phyloP scores from a whole-genome alignment of 1,139 yeast genomes.

The Yamadazyma atmosphaerica region DNA sequence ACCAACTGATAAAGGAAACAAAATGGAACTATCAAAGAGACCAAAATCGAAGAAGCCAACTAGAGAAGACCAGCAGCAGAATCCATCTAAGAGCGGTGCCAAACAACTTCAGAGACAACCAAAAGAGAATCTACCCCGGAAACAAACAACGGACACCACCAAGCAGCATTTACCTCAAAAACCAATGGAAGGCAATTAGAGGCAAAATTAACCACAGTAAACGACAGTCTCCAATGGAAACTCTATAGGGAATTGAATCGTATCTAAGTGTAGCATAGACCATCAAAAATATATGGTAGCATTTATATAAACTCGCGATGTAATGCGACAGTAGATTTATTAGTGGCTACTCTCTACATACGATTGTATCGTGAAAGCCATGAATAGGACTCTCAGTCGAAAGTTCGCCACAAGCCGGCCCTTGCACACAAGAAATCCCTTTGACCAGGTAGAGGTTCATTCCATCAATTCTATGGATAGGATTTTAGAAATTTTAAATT shows the following conservation, averaged over 20 bases:
- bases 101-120: not conserved
- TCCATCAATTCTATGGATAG: slow-evolving; percentile 20
- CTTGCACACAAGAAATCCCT: slow-evolving; percentile 10
- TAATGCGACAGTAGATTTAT: not conserved
- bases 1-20: not conserved
- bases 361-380: too few relatives aligned
- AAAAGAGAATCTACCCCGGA: too few relatives aligned
- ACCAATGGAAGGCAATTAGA: too few relatives aligned
- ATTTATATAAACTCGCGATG: not conserved
- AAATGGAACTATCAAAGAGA: not conserved
- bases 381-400: not conserved
- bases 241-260: too few relatives aligned
- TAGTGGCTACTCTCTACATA: too few relatives aligned
- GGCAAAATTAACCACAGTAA: slow-evolving; percentile 2
- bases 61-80: not conserved
- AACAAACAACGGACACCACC: not conserved
- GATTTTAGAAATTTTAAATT: slow-evolving; percentile 15
- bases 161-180: not conserved
- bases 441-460: slow-evolving; percentile 14
- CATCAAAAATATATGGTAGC: not conserved
- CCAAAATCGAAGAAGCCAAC: not conserved
- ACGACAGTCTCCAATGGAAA: too few relatives aligned
- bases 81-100: not conserved
- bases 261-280: not conserved
- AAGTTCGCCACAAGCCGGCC: not conserved